These are phyloP conservation scores for Ocimum tenuiflorum DNA, from an alignment of 257 asterid genomes.

Conservation along the genomic window DNA sequence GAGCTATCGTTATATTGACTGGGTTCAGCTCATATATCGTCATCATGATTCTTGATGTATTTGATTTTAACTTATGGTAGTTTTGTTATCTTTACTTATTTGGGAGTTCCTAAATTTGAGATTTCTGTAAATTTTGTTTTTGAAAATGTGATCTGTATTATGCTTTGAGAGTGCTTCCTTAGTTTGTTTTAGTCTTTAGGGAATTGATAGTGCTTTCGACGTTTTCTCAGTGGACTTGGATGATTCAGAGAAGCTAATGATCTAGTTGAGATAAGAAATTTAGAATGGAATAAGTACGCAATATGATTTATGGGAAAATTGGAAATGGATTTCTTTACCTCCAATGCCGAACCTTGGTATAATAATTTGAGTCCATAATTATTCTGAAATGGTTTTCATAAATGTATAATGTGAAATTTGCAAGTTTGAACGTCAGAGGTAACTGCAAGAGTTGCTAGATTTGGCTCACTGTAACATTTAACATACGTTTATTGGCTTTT, in stretches of 20 bases:
- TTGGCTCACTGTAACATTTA: background rate
- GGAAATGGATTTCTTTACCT: background rate
- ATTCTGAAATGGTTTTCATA: background rate
- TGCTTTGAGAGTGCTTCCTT: background rate
- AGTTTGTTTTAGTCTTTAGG: no score
- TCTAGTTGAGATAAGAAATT: background rate
- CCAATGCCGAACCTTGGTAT: background rate
- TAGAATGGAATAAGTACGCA: background rate
- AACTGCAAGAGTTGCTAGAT: background rate
- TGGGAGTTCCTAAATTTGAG: no score
- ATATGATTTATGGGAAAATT: no score
- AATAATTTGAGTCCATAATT: background rate
- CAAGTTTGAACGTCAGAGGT: background rate
- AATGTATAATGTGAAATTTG: background rate
- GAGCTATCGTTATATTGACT: no score
- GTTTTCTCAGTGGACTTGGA: background rate
- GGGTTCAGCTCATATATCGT: background rate
- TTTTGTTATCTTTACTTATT: no score
- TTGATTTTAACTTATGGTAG: no score
- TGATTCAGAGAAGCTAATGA: background rate
- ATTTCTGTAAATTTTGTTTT: no score
- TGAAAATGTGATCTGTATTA: background rate
- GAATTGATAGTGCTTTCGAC: background rate
- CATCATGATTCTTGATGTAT: background rate
- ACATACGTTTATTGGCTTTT: background rate